Conservation (phyloP, 1,139 yeast species). For the Tardiomyces digboiensis region DNA sequence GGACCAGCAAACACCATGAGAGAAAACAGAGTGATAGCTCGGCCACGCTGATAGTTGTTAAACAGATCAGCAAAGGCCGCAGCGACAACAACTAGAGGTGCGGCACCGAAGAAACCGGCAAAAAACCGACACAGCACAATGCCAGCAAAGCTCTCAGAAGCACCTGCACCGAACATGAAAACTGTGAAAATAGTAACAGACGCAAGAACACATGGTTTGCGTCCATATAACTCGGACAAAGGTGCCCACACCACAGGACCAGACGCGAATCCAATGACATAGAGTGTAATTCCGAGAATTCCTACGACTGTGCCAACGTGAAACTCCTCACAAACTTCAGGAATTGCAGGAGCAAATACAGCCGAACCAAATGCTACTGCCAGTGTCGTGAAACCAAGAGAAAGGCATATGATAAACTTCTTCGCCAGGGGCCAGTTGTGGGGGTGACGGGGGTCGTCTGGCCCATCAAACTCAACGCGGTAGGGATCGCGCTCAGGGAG, state of each 20-base stretch:
- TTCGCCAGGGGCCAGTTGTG: constrained; percentile 34
- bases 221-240: constrained; percentile 64
- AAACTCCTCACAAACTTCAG: constrained; percentile 20
- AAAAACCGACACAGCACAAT: constrained; percentile 66
- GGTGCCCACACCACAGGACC: constrained; percentile 83
- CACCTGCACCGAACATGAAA: constrained; percentile 65
- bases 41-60: constrained; percentile 54
- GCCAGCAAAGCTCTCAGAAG: constrained; percentile 67
- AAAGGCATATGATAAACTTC: background rate
- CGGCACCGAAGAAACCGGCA: constrained; percentile 70
- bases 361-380: constrained; percentile 35
- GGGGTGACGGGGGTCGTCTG: constrained; percentile 41
- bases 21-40: constrained; percentile 58
- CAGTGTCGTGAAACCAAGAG: background rate
- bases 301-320: constrained; percentile 26
- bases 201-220: constrained; percentile 45
- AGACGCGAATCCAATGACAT: constrained; percentile 70
- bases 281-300: constrained; percentile 55
- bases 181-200: constrained; percentile 43
- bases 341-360: constrained; percentile 30
- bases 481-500: constrained; percentile 33
- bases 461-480: constrained; percentile 43
- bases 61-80: constrained; percentile 78
- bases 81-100: constrained; percentile 77
- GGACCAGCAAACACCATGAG: constrained; percentile 71